These are phyloP conservation scores for Simmondsia chinensis DNA, from an alignment of 148 eudicot species.

Conservation along the genomic window DNA sequence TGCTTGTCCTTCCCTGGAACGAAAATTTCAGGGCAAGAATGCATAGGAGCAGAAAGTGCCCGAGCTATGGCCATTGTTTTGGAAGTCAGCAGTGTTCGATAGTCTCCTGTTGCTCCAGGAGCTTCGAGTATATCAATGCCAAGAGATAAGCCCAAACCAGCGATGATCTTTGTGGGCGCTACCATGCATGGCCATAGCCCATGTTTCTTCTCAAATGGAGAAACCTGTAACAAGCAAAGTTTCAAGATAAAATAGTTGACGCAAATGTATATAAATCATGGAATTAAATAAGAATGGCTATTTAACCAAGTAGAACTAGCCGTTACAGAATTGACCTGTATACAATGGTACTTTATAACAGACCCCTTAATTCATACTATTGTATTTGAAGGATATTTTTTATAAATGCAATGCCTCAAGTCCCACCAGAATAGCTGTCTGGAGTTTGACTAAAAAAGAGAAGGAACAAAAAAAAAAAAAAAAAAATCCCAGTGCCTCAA, in stretches of 20 bases:
- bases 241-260: neutral
- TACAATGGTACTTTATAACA: too few species aligned
- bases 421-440: too few species aligned
- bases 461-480: too few species aligned
- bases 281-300: too few species aligned
- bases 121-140: conserved; percentile 97
- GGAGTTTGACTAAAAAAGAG: too few species aligned
- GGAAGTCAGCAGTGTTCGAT: conserved; percentile 76
- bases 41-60: conserved; percentile 77
- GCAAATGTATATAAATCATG: neutral
- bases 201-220: conserved; percentile 67
- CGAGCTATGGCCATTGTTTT: conserved; percentile 83
- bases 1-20: conserved; percentile 89
- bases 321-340: too few species aligned
- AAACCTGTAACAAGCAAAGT: conserved; percentile 38
- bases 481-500: too few species aligned
- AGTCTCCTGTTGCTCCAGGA: conserved; percentile 95
- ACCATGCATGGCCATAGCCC: conserved; percentile 94
- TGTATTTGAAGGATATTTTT: too few species aligned
- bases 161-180: conserved; percentile 95
- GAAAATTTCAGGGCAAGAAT: conserved; percentile 63
- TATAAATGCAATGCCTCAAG: too few species aligned
- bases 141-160: conserved; percentile 90
- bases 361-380: too few species aligned
- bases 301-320: too few species aligned